Evolutionary conservation across 1,284 basidiomycete genomes (phyloP), one percentile per base, ranked within the genome.

Genomic region (Ustilago tritici): DNA sequence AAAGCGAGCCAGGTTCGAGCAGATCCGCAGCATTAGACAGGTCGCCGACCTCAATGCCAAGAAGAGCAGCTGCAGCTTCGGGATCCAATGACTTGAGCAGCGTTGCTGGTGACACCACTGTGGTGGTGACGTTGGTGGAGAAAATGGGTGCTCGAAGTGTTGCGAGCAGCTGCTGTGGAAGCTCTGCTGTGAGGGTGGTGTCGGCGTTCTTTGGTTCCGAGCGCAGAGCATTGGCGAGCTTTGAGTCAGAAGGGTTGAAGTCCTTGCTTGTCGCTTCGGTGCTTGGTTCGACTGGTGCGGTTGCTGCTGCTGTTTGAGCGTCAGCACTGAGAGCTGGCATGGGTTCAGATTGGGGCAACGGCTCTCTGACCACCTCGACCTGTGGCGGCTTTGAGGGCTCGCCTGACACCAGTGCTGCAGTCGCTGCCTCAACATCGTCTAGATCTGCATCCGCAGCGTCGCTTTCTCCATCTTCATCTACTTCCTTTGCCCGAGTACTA

Each of bases 101-200:
- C 6, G 76, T 68, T 46, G 82, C 67, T 14, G 80, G 75, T 43
- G 83, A 81, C 38, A 85, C 78, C 47, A 74, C 52, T 11, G 81
- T 81, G 31, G 84, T 70, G 12, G 72, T 73, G 65, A 80, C 70
- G 60, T 79, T 77, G 41, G 81, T 73, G 15, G 71, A 64, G 66
- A 85, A 85, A 71, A 85, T 80, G 1, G 84, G 84, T 11, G 82
- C 83, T 12, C 84, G 80, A 4, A 85, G 65, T 2, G 81, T 82
- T 8, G 78, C 76, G 17, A 82, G 65, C 40, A 85, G 62, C 36
- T 77, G 76, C 8, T 78, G 75, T 9, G 82, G 84, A n/a, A 85
- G 47, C 50, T 78, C 80, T 12, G 68, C 70, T 3, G 71, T 63
- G 19, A 85, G 82, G 6, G 83, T 85, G 14, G 72, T 67, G 23